Evolutionary conservation across 306 rosid genomes (phyloP), one percentile per base, ranked within the genome.

Genomic region (Rosa multiflora): DNA sequence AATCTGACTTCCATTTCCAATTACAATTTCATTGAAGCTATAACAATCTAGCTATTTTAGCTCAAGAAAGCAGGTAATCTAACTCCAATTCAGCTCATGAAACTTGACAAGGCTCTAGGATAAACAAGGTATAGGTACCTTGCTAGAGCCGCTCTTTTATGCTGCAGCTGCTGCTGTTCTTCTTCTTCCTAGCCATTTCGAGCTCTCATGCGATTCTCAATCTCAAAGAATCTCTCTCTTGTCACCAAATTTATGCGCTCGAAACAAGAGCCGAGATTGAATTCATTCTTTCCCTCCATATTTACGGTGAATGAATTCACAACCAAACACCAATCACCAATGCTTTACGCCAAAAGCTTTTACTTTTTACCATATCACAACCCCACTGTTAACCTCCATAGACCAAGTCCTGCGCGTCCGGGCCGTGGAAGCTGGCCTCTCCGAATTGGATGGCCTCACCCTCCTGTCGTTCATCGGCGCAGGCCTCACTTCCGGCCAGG

Each of bases 321-420:
- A 64, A 64, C 32, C 63, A 58, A 58, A 58, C 64, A n/a, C 3
- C 35, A 17, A 51, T 5, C 64, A 8, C 3, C n/a, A 10, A 48
- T 15, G 62, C 59, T 58, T 52, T 3, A n/a, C 0, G 5, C 63
- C 32, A 58, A 58, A 21, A 1, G 55, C 15, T 3, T 49, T 12
- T 44, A 44, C 53, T 62, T 18, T 20, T 67, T 15, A 64, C 96
- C 91, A 88, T 40, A 81, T 75, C 5, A 87, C 83, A 77, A 78
- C 76, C 46, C 97, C 90, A 70, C 88, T 85, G 81, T 89, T 88
- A 14, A 87, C 92, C 17, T 90, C 94, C 97, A 87, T 87, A 37
- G 94, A 89, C 97, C 97, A 92, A 66, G 92, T 90, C 82, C 97
- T 88, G 4, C 91, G 87, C 1, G 88, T 70, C 26, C 87, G 75